Base-by-base conservation (phyloP, 495 filamentous ascomycete genomes). In the Podospora pseudopauciseta region DNA sequence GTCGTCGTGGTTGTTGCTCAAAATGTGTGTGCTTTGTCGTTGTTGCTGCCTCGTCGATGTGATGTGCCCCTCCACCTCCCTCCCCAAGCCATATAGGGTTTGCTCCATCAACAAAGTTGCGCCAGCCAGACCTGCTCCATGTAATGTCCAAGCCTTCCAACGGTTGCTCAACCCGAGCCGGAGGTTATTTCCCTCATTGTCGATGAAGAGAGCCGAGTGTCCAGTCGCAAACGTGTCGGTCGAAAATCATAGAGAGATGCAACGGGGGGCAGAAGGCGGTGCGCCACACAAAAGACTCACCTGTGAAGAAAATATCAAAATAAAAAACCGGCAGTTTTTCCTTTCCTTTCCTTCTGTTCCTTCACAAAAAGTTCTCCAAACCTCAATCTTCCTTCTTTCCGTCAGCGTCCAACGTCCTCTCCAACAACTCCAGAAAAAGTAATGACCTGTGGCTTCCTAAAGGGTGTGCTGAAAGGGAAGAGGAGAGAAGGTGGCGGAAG, bases 401-500 rank as follows among this genome's bases (percentile, higher is more conserved):
- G 64, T 66, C 69, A 69, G 70, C 72, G 56, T 71, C 71, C 74
- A 44, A 75, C 74, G 68, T 64, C 70, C 67, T 68, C 77, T 65
- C 74, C 77, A 71, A 77, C 77, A 76, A 78, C 77, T 74, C 77
- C 77, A 67, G 68, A 67, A 67, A 57, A 66, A 64, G 69, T 65
- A 70, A 66, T 65, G 62, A 70, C 70, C 64, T 64, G 18, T 20
- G n/a, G 55, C 23, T 58, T 58, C n/a, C 55, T 19, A 26, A 20
- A 58, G 23, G 55, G 15, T 71, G 67, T 66, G 57, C 68, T 60
- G 61, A 70, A 67, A 63, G 63, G 60, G 60, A 70, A 66, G 69
- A 67, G 63, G 62, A 75, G 68, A 67, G 69, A 67, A 71, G 54
- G 68, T 63, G 68, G 69, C 71, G 73, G 75, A 72, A 73, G 55